Evolutionary conservation across 202 grass and related monocot genomes (phyloP).

Genomic region (Setaria italica): DNA sequence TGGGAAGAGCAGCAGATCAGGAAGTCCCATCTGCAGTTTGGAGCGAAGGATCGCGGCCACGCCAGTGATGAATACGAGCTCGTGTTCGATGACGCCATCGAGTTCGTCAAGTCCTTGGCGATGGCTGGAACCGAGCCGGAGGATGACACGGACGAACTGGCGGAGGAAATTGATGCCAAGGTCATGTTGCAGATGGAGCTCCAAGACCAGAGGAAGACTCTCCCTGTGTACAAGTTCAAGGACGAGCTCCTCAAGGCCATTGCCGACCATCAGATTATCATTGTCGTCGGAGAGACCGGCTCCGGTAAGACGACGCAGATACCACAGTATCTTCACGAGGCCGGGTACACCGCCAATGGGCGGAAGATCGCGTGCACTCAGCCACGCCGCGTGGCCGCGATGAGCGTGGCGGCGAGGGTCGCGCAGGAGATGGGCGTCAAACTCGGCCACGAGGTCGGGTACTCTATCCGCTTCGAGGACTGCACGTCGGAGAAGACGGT

Average conservation of each 20-base stretch:
- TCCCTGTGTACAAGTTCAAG: conserved; percentile 52
- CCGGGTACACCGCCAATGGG: conserved; percentile 41
- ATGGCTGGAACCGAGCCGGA: conserved; percentile 12
- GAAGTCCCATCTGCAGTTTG: conserved; percentile 44
- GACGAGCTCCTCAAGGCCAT: conserved; percentile 53
- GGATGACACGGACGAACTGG: conserved; percentile 14
- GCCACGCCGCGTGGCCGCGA: conserved; percentile 64
- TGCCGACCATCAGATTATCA: conserved; percentile 45
- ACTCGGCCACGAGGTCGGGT: conserved; percentile 68
- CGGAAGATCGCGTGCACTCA: conserved; percentile 64
- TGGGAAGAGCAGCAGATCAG: conserved; percentile 59
- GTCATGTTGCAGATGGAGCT: conserved; percentile 24
- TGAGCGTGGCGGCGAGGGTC: conserved; percentile 62
- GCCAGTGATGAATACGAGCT: conserved; percentile 17
- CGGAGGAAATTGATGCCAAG: conserved; percentile 17
- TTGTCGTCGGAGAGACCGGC: conserved; percentile 55
- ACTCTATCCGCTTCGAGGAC: conserved; percentile 76
- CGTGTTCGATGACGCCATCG: conserved; percentile 35
- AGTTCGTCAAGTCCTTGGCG: conserved; percentile 42
- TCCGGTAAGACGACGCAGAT: conserved; percentile 73
- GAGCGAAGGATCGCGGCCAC: conserved; percentile 19
- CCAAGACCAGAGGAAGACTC: conserved; percentile 50
- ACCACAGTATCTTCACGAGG: conserved; percentile 64
- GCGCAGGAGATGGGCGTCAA: conserved; percentile 65
- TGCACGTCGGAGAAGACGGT: conserved; percentile 64